A percentile compares a stretch with the other conserved stretches of the same genome.
Conservation (phyloP, 306 rosid species). For the Rosa multiflora region DNA sequence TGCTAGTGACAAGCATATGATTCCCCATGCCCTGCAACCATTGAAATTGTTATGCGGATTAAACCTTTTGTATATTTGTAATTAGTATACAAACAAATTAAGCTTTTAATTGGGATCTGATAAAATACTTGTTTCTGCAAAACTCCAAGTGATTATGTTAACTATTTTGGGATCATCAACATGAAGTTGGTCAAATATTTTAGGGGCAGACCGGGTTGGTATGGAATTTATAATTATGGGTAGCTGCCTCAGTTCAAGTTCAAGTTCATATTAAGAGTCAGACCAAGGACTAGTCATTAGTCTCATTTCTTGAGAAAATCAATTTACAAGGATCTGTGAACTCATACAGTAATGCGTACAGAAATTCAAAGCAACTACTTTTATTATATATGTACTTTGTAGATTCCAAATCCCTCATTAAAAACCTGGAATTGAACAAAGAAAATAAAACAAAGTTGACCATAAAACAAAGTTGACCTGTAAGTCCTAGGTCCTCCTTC, state of each 20-base stretch:
- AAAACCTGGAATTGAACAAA: background rate
- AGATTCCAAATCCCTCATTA: background rate
- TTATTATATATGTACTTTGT: too few relatives aligned
- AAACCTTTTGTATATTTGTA: background rate
- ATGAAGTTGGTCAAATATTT: background rate
- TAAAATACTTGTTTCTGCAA: background rate
- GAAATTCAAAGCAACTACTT: too few relatives aligned
- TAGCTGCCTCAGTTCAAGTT: background rate
- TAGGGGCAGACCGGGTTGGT: background rate
- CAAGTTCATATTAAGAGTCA: background rate
- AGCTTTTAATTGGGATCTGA: background rate
- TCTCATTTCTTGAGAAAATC: background rate
- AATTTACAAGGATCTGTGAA: background rate
- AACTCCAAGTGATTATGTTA: background rate
- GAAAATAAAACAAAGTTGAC: background rate
- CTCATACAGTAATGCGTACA: background rate
- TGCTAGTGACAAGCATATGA: conserved; percentile 36
- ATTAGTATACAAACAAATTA: background rate
- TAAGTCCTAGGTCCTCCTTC: background rate
- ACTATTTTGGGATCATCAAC: background rate
- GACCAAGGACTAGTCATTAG: background rate
- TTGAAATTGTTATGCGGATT: background rate
- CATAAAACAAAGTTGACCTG: background rate
- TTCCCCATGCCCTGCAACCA: conserved; percentile 64
- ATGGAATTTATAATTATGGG: background rate